Percentiles rank a stretch among this genome's conserved stretches.
Conservation (phyloP, 192 early-diverging fungal species). For the Mortierella hygrophila region DNA sequence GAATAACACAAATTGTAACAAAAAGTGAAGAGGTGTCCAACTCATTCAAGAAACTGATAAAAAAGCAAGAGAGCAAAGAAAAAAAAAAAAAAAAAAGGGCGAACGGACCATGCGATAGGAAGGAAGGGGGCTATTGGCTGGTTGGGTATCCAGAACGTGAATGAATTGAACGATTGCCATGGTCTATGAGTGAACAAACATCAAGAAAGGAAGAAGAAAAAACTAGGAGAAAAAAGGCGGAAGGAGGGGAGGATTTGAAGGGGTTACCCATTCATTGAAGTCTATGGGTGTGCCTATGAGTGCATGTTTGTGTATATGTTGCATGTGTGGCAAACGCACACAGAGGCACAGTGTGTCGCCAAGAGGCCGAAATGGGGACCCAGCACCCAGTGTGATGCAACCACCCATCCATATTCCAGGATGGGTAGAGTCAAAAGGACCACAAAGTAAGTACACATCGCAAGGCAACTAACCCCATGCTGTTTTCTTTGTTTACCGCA, state of each 20-base stretch:
- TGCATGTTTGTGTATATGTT: background rate
- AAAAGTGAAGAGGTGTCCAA: background rate
- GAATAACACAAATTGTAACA: background rate
- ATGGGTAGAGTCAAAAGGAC: too few relatives aligned
- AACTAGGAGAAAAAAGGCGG: slow-evolving; percentile 1
- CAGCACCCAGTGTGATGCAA: too few relatives aligned
- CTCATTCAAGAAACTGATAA: background rate
- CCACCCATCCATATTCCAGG: too few relatives aligned
- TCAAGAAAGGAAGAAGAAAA: background rate
- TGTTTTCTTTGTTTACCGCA: too few relatives aligned
- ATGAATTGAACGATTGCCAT: background rate
- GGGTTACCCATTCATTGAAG: slow-evolving; percentile 9
- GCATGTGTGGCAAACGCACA: background rate
- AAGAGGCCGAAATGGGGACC: too few relatives aligned
- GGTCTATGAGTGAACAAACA: background rate
- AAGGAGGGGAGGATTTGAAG: background rate
- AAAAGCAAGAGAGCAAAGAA: background rate
- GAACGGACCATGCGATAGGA: background rate
- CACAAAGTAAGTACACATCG: too few relatives aligned
- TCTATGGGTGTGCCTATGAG: too few relatives aligned
- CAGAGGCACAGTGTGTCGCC: too few relatives aligned
- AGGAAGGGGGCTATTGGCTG: background rate
- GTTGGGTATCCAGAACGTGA: background rate
- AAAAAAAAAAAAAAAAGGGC: slow-evolving; percentile 1
- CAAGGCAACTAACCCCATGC: too few relatives aligned